A percentile compares a stretch with the other conserved stretches of the same genome.
Evolutionary conservation across 2,329 filamentous ascomycete genomes (phyloP).

Genomic region (Plenodomus lindquistii): DNA sequence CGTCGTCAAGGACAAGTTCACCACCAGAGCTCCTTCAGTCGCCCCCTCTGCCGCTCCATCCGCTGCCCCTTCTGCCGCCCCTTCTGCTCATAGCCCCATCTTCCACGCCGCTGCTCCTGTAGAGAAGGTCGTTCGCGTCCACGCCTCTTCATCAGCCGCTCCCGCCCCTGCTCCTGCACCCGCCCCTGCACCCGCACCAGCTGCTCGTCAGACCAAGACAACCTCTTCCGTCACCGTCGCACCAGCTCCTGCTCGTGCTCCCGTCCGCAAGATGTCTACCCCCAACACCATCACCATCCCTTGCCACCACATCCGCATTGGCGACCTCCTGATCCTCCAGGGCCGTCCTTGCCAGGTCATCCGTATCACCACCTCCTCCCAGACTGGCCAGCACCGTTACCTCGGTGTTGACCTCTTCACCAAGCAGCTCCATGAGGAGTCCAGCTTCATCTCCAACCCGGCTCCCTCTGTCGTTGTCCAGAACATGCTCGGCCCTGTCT

Average conservation of each 20-base stretch:
- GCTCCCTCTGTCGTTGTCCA: conserved; percentile 95
- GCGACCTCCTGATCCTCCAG: conserved; percentile 98
- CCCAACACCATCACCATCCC: conserved; percentile 96
- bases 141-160: conserved; percentile 43
- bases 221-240: conserved; percentile 20
- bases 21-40: conserved; percentile 35
- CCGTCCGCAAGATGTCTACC: conserved; percentile 53
- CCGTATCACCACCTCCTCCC: conserved; percentile 96
- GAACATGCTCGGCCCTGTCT: conserved; percentile 98
- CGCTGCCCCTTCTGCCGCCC: conserved; percentile 42
- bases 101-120: conserved; percentile 45
- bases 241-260: conserved; percentile 14
- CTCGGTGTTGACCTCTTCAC: conserved; percentile 99
- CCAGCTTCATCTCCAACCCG: conserved; percentile 95
- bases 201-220: conserved; percentile 5
- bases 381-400: conserved; percentile 99
- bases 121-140: conserved; percentile 32
- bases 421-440: conserved; percentile 99
- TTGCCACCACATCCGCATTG: conserved; percentile 99
- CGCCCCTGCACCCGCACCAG: conserved; percentile 4
- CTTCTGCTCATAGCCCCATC: conserved; percentile 34
- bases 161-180: neutral
- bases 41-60: conserved; percentile 42
- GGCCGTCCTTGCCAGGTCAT: conserved; percentile 99
- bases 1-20: conserved; percentile 53